Base-by-base conservation (phyloP, 345 rosid species). In the Sisymbrium altissimum region DNA sequence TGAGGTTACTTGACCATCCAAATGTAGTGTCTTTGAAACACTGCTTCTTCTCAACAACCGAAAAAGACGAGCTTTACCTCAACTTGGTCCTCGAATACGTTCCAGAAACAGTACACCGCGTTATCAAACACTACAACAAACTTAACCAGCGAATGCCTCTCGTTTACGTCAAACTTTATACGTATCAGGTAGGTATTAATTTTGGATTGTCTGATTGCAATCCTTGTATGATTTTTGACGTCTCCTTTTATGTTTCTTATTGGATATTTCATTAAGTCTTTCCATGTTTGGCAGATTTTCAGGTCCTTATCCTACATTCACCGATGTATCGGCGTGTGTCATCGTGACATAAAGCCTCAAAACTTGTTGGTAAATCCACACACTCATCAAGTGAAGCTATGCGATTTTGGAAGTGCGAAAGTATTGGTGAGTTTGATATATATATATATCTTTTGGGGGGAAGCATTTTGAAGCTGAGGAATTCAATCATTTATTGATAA, bases 341-440 rank as follows among this genome's bases (percentile, higher is more conserved):
- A 95, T 73, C 89, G 99, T 17, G 99, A 95, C 83, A 92, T 95
- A 19, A 95, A 95, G 73, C 97, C 99, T 68, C 99, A 95, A 78
- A 95, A 95, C 78, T 90, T 95, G 77, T 78, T 95, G 91, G 99
- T 95, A 30, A 95, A 95, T 61, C 99, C 99, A 29, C 99, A 95
- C 68, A 92, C 97, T 10, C 99, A 92, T 82, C 99, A 92, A 86
- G 83, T 95, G 78, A 95, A 95, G 73, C 76, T 92, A 4, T 92
- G 98, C 0, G 99, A 95, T 75, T 95, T 95, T 81, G 99, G 99
- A 71, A 95, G 99, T 72, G 99, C 99, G 0, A 92, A 95, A 89
- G 90, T 95, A 53, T 83, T 92, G 99, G 98, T 95, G 45, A 32
- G 91, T 79, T 57, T 56, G 64, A 44, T 61, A 45, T 45, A 6